Base-by-base conservation (phyloP, 805 yeast species). In the Limtongozyma cylindracea region DNA sequence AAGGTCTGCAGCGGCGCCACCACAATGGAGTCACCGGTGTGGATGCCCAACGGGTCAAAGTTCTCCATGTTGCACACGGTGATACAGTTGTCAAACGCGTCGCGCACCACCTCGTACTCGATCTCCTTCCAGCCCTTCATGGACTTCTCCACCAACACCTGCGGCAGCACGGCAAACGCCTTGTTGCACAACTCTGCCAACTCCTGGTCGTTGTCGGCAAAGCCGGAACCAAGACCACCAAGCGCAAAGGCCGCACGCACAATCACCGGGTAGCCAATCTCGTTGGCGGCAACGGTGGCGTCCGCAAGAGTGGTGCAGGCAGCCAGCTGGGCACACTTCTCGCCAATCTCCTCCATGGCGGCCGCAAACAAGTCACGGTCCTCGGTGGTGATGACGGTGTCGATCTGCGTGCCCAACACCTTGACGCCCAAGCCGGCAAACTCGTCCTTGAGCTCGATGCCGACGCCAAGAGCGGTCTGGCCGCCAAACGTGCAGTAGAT, bases 111-210 rank as follows among this genome's bases (percentile, higher is more conserved):
- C 52, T 84, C 98, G 48, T 84, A 84, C 53, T 84, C 98, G 37
- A 84, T 74, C 54, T 84, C 98, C 48, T 84, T 84, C 98, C 98
- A 84, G 31, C 98, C 98, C 55, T 88, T 88, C 92, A 84, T 76
- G 21, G 94, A 78, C 43, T 69, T 67, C 56, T 84, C 98, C 30
- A 84, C 88, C 31, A 84, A 59, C 25, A 84, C 91, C 54, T 84
- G 98, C 8, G 98, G 95, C 25, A 93, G 72, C 14, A 91, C 64
- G 23, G 96, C 93, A 45, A 84, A 80, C 0, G 96, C 94, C 43
- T 73, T 69, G 40, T 66, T 64, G 56, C 94, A 80, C 33, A 84
- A 58, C 20, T 65, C 82, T 26, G 71, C 58, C 38, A 84, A 61
- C 52, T 84, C 82, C 31, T 60, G 47, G 40, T 76, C 78, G 43